Base-by-base conservation (phyloP, 2,329 filamentous ascomycete species). In the Phoma herbarum region DNA sequence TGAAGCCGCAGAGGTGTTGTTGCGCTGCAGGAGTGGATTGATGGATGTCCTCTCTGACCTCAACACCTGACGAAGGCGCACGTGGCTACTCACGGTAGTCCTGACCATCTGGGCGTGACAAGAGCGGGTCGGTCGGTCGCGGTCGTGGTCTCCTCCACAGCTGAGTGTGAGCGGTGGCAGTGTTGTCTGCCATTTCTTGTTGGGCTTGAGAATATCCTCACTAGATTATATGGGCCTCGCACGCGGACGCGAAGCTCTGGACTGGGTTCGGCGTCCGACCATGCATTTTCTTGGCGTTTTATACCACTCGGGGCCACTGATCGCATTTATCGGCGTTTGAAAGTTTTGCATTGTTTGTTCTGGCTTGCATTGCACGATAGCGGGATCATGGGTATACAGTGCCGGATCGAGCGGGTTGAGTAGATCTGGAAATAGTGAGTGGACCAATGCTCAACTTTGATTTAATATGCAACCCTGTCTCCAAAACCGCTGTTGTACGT, bases 311-410 rank as follows among this genome's bases (percentile, higher is more conserved):
- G 33, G 43, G 31, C 25, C 31, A 33, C 45, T 18, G 33, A 47
- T 41, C n/a, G 25, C 51, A 31, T 52, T 29, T 39, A 4, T 53
- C 42, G 51, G 43, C 51, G 31, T 47, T 53, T 41, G 51, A 29
- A 28, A 9, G 4, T 12, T 29, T 29, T 39, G 25, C 12, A 29
- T 16, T 18, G 35, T 25, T 44, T 44, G 20, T 37, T 35, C 16
- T 5, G 16, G 10, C 16, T 26, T 3, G 9, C 16, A 20, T 52
- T 52, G 31, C 16, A 45, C 37, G 1, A 44, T 11, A 47, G 18
- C 9, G 18, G 29, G n/a, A 14, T 25, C 20, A 18, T 4, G 8
- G 20, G 11, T 41, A 23, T 18, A 20, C 20, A 18, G 18, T 14
- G 20, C 11, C 11, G 11, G 14, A 26, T 43, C 41, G 10, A 8